These are phyloP conservation scores for Aspergillus aculeatus DNA, from an alignment of 2,329 filamentous ascomycete genomes.

Conservation along the genomic window DNA sequence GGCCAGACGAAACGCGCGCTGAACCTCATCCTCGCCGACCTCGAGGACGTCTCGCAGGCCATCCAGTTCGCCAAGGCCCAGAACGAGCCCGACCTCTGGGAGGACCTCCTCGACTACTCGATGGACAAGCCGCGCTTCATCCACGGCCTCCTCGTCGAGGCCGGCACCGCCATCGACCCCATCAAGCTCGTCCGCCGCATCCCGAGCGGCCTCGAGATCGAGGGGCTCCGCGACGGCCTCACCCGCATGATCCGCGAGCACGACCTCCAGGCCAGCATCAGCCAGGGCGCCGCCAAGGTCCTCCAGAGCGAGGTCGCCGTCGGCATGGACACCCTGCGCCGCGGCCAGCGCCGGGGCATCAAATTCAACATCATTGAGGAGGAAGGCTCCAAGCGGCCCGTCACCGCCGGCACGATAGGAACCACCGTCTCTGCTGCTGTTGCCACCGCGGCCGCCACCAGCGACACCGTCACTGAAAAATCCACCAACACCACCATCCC, in stretches of 20 bases:
- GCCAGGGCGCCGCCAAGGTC: constrained; percentile 81
- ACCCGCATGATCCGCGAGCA: constrained; percentile 92
- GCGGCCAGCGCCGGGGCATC: constrained; percentile 78
- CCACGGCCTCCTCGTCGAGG: constrained; percentile 84
- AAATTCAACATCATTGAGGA: constrained; percentile 72
- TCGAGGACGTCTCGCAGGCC: constrained; percentile 85
- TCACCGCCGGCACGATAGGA: neutral
- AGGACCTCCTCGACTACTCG: constrained; percentile 88
- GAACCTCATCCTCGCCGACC: constrained; percentile 88
- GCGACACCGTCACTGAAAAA: constrained; percentile 19
- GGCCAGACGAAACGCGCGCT: constrained; percentile 90
- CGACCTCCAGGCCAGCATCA: constrained; percentile 92
- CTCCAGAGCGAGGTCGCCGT: constrained; percentile 81
- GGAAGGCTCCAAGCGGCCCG: constrained; percentile 6
- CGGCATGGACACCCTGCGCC: constrained; percentile 77
- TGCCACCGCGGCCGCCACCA: constrained; percentile 11
- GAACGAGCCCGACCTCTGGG: constrained; percentile 89
- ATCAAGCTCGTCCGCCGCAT: constrained; percentile 87
- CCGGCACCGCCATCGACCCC: constrained; percentile 89
- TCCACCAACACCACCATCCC: constrained; percentile 9
- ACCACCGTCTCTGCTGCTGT: neutral
- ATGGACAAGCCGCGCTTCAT: constrained; percentile 99
- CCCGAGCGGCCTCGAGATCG: constrained; percentile 87
- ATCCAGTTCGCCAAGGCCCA: constrained; percentile 94
- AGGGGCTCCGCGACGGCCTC: constrained; percentile 83